phyloP scores from a whole-genome alignment of 345 rosid genomes.

The Gossypium herbaceum region DNA sequence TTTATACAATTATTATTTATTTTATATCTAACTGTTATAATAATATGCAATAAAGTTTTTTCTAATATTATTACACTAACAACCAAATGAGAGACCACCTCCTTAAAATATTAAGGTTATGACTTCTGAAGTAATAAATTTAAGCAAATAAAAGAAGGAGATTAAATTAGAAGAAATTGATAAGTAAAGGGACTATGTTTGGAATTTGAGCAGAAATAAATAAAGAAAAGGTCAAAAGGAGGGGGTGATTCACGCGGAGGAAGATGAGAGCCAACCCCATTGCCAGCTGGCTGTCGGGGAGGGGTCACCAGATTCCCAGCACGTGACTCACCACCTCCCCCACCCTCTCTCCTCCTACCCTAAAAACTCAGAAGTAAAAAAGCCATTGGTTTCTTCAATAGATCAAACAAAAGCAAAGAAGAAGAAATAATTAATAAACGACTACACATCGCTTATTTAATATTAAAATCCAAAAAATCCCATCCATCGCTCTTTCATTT shows the following conservation, averaged over 20 bases:
- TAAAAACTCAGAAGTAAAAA: not conserved
- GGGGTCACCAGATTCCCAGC: slow-evolving; percentile 48
- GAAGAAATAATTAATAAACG: not conserved
- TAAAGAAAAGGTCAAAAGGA: not conserved
- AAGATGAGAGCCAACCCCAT: slow-evolving; percentile 41
- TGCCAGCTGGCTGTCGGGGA: slow-evolving; percentile 52
- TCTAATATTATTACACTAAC: no score
- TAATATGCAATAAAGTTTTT: no score
- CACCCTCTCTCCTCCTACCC: slow-evolving; percentile 15
- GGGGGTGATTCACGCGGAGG: slow-evolving; percentile 36
- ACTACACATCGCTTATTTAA: not conserved
- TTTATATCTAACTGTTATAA: no score
- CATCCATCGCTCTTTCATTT: not conserved
- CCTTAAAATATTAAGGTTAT: no score
- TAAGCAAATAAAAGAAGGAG: no score
- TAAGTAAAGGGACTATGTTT: no score
- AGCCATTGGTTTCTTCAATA: not conserved
- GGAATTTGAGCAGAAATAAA: not conserved
- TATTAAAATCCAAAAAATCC: not conserved
- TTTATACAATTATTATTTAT: no score
- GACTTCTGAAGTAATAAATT: no score
- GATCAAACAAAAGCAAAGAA: not conserved
- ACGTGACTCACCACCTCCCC: slow-evolving; percentile 53
- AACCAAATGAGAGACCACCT: no score
- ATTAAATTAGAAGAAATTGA: no score